Evolutionary conservation across 2,329 filamentous ascomycete species (phyloP), one percentile per base, ranked within the genome.

Genomic region (Tricladium varicosporioides): DNA sequence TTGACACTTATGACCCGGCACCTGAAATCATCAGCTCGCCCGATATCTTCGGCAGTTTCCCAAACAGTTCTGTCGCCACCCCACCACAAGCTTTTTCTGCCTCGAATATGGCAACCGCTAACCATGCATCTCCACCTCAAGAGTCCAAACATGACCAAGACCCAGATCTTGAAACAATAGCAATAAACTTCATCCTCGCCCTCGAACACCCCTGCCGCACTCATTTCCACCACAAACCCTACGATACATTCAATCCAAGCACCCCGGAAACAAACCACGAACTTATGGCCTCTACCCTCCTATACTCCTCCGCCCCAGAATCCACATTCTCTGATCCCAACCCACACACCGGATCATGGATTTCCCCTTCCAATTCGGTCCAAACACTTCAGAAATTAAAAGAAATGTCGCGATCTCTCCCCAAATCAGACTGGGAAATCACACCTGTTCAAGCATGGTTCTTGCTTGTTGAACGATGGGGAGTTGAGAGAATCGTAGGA

Each of bases 371-470:
- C 1, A 40, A 59, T 5, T 53, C 60, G 7, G 32, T 64, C 4
- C 40, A 55, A 14, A 56, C 59, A 14, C 54, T 68, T 7, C 49
- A 59, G 11, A 59, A 51, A 3, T 62, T 69, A 56, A 54, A 61
- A 19, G 60, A 48, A 3, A 65, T 69, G 62, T 53, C 56, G 10
- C 52, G 50, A 10, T 57, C 43, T 5, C 56, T 69, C 1, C 61
- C 63, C 0, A 66, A 62, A 48, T 51, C 45, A 0, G 62, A 69
- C 33, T 65, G 58, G 50, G 67, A 69, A 42, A 64, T 69, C 4
- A 69, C 67, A 27, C 67, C 67, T 15, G 67, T 69, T n/a, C 67
- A 69, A 51, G 67, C 64, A 5, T 69, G 67, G 67, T 69, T 69
- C 22, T 18, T 61, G 40, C 45, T 69, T 1, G 54, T 57, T 5